phyloP scores from a whole-genome alignment of 768 basidiomycete species.

The Infundibulicybe gibba region DNA sequence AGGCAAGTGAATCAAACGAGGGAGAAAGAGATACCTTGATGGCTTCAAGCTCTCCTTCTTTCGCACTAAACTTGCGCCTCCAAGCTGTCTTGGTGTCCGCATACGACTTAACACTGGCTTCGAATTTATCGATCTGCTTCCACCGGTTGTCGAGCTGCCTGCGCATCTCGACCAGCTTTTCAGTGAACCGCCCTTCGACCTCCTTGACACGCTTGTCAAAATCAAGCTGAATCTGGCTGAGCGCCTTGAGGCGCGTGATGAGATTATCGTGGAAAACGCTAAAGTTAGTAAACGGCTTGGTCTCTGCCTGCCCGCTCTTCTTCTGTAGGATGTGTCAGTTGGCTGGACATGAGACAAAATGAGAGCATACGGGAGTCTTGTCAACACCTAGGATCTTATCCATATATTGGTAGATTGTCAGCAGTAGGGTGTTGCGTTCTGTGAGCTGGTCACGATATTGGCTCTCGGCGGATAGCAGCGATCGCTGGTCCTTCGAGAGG shows the following conservation, averaged over 20 bases:
- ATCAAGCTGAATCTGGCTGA: conserved; percentile 80
- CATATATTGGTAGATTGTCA: conserved; percentile 94
- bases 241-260: conserved; percentile 77
- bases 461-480: conserved; percentile 64
- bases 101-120: conserved; percentile 76
- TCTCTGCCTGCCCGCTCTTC: conserved; percentile 72
- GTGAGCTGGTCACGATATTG: conserved; percentile 91
- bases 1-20: background rate
- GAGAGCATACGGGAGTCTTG: conserved; percentile 66
- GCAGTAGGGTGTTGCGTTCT: conserved; percentile 85
- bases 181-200: conserved; percentile 65
- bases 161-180: conserved; percentile 74
- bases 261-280: conserved; percentile 93
- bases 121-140: conserved; percentile 93
- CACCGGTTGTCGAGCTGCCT: conserved; percentile 86
- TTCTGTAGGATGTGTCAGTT: conserved; percentile 40
- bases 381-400: conserved; percentile 91
- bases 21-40: conserved; percentile 55
- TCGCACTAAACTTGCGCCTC: conserved; percentile 77
- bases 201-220: conserved; percentile 87
- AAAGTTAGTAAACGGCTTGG: conserved; percentile 93
- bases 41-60: conserved; percentile 88
- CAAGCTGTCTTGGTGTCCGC: conserved; percentile 79
- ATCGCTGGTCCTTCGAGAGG: conserved; percentile 78
- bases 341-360: background rate